Conservation (phyloP, 306 rosid genomes). For the Cicer yamashitae region DNA sequence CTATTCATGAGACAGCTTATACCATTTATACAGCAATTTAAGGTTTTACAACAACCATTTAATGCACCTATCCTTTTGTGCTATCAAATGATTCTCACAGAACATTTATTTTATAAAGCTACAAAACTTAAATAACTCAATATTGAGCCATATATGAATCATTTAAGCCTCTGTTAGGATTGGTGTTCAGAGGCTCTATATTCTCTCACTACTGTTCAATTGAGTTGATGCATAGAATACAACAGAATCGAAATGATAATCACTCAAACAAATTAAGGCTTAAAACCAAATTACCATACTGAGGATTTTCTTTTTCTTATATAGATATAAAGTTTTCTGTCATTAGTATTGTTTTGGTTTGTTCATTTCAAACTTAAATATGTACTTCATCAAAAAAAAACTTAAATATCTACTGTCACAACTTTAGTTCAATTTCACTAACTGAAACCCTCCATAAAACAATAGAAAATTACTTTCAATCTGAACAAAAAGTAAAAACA, state of each 20-base stretch:
- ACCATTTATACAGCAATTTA: slow-evolving; percentile 15
- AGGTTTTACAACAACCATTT: slow-evolving; percentile 13
- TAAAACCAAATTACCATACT: slow-evolving; percentile 13
- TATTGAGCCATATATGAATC: too few relatives aligned
- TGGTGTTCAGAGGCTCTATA: too few relatives aligned
- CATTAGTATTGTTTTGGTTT: slow-evolving; percentile 2
- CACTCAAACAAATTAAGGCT: slow-evolving; percentile 32
- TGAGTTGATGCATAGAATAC: background rate
- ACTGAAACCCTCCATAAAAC: slow-evolving; percentile 34
- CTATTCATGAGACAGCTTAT: slow-evolving; percentile 11
- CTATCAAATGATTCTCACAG: slow-evolving; percentile 11
- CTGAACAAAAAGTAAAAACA: slow-evolving; percentile 9
- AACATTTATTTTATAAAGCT: background rate
- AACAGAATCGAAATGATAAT: background rate
- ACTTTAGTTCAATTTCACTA: slow-evolving; percentile 32
- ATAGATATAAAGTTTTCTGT: background rate
- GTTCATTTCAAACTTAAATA: slow-evolving; percentile 7
- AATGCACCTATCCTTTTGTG: slow-evolving; percentile 17
- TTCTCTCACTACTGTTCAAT: too few relatives aligned
- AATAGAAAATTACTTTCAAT: slow-evolving; percentile 35
- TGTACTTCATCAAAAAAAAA: background rate
- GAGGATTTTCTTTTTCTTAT: background rate
- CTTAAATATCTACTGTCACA: slow-evolving; percentile 29
- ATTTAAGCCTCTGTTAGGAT: too few relatives aligned
- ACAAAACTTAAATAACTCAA: too few relatives aligned